Conservation (phyloP, 768 basidiomycete species). For the Pleurotus sapidus region DNA sequence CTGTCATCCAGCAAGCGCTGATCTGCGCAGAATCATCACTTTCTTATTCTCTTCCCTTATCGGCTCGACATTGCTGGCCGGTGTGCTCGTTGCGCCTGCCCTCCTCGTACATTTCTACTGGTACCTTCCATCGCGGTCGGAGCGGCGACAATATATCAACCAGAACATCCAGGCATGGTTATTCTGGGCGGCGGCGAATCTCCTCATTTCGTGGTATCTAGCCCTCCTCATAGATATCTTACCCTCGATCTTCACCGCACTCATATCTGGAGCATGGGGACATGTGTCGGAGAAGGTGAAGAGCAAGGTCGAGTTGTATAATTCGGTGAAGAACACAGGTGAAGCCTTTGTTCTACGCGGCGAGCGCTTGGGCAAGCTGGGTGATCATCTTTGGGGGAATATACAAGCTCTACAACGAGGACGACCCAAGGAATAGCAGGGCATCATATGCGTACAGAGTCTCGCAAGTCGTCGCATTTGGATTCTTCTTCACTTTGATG, state of each 20-base stretch:
- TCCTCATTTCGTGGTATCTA: conserved; percentile 77
- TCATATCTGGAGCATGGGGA: conserved; percentile 66
- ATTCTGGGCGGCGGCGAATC: conserved; percentile 78
- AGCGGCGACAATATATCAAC: conserved; percentile 55
- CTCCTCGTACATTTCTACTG: conserved; percentile 68
- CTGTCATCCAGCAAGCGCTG: not conserved
- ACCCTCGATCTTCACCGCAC: conserved; percentile 49
- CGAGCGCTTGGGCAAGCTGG: conserved; percentile 72
- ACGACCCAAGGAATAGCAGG: conserved; percentile 37
- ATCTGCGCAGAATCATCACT: conserved; percentile 46
- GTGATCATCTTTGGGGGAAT: conserved; percentile 69
- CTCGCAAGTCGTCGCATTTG: conserved; percentile 60
- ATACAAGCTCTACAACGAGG: conserved; percentile 49
- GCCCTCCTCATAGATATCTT: conserved; percentile 70
- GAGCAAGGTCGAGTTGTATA: conserved; percentile 64
- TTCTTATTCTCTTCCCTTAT: conserved; percentile 70
- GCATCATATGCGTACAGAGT: conserved; percentile 64
- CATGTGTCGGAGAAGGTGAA: conserved; percentile 72
- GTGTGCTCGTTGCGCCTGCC: conserved; percentile 56
- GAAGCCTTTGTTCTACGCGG: conserved; percentile 74
- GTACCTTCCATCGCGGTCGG: conserved; percentile 58
- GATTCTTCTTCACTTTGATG: conserved; percentile 73
- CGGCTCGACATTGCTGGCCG: conserved; percentile 67
- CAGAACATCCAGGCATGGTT: conserved; percentile 76
- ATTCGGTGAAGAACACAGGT: conserved; percentile 64